Conservation (phyloP, 495 filamentous ascomycete species). For the Aspergillus indologenus region DNA sequence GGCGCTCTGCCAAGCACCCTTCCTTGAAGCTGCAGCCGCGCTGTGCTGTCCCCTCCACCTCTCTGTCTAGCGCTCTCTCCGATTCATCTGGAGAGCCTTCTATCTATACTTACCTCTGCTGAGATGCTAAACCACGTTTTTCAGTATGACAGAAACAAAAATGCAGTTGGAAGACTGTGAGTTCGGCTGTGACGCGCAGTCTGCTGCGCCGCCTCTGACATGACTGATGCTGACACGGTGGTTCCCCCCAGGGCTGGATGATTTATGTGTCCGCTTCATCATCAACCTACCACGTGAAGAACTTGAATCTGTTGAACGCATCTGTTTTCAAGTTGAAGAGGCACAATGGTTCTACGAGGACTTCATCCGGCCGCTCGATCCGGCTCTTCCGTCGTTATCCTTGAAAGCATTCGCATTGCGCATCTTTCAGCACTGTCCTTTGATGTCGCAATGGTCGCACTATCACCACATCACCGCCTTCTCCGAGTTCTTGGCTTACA, state of each 20-base stretch:
- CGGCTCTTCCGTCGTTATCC: slow-evolving; percentile 75
- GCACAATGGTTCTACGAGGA: slow-evolving; percentile 99
- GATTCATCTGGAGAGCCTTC: slow-evolving; percentile 24
- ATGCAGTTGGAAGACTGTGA: slow-evolving; percentile 87
- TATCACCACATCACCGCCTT: slow-evolving; percentile 78
- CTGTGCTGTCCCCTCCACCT: slow-evolving; percentile 24
- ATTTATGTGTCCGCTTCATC: slow-evolving; percentile 92
- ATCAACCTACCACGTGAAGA: slow-evolving; percentile 92
- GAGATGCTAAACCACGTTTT: slow-evolving; percentile 43
- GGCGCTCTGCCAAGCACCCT: slow-evolving; percentile 28
- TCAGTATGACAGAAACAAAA: slow-evolving; percentile 73
- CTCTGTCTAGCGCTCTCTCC: slow-evolving; percentile 20
- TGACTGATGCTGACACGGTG: slow-evolving; percentile 12
- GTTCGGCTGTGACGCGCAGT: slow-evolving; percentile 28
- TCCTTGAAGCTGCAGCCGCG: slow-evolving; percentile 30
- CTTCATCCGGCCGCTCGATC: slow-evolving; percentile 89
- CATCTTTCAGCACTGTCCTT: slow-evolving; percentile 90
- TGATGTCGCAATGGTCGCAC: slow-evolving; percentile 74
- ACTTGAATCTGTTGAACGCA: slow-evolving; percentile 81
- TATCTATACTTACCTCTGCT: slow-evolving; percentile 21
- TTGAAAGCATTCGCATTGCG: slow-evolving; percentile 78
- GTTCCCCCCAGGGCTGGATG: slow-evolving; percentile 78
- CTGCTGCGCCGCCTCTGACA: not conserved
- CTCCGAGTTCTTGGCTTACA: slow-evolving; percentile 87
- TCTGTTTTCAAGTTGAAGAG: slow-evolving; percentile 98